Evolutionary conservation across 345 rosid genomes (phyloP).

Genomic region (Sonneratia alba): DNA sequence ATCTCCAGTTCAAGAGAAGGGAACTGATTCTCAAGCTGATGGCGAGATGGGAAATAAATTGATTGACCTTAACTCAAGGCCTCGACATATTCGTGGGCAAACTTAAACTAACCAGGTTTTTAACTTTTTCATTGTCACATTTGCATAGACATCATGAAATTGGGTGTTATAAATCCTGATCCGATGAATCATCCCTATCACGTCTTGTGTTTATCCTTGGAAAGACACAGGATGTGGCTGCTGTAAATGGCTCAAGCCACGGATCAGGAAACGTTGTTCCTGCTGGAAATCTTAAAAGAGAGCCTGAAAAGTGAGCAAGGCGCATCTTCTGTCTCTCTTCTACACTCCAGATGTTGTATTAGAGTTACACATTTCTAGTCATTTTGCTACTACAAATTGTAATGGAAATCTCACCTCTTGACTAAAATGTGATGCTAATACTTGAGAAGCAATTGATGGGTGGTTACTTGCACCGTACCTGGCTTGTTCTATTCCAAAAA

Average conservation of each 20-base stretch:
- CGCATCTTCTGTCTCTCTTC: conserved; percentile 11
- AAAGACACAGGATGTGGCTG: conserved; percentile 27
- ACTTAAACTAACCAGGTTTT: conserved; percentile 50
- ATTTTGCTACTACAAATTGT: background rate
- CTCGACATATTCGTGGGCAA: conserved; percentile 40
- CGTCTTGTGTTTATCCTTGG: background rate
- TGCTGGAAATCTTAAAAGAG: conserved; percentile 49
- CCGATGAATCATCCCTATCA: background rate
- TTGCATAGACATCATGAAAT: background rate
- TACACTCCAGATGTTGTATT: background rate
- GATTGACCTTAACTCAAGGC: conserved; percentile 74
- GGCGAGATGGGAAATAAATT: conserved; percentile 26
- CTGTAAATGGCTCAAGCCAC: conserved; percentile 35
- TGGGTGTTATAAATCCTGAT: background rate
- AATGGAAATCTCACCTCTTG: too few relatives aligned
- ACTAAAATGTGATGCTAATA: too few relatives aligned
- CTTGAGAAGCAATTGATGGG: too few relatives aligned
- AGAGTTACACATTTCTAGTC: background rate
- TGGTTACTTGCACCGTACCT: too few relatives aligned
- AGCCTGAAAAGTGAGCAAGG: conserved; percentile 52
- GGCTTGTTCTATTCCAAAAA: too few relatives aligned
- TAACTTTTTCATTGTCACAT: background rate
- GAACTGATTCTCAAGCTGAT: conserved; percentile 25
- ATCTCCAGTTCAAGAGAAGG: conserved; percentile 15
- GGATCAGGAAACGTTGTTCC: conserved; percentile 49